Evolutionary conservation across 2,329 filamentous ascomycete genomes (phyloP), one percentile per base, ranked within the genome.

Genomic region (Nemania diffusa): DNA sequence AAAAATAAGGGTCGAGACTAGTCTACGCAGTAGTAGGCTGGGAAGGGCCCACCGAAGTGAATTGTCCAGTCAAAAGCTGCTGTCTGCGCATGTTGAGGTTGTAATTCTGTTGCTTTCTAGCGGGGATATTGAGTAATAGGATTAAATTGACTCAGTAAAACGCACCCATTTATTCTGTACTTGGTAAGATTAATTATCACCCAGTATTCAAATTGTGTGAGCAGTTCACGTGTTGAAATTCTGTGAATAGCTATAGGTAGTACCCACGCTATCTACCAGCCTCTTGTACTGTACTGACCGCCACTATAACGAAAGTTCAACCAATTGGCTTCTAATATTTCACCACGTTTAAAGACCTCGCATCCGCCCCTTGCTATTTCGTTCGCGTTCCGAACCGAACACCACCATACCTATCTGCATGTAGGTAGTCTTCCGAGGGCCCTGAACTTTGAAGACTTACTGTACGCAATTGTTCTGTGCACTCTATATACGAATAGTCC

Each of bases 301-400:
- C 50, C 29, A 40, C 52, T 20, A 57, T n/a, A n/a, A n/a, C 15
- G 22, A 55, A 1, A 9, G 48, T 3, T 7, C 24, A 24, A 6
- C 65, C 65, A 68, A 68, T 68, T 17, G 40, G 29, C 52, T 58
- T 51, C 26, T 1, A 53, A 13, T 37, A 24, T 50, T 42, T 37
- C 11, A 15, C 3, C 65, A 69, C 64, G 67, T 69, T 68, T 34
- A 56, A 22, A 2, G 2, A 4, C 24, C 46, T 27, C 20, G 9
- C 46, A 9, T 5, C 29, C 9, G 29, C 29, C 29, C 29, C 29
- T 9, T 32, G 29, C 29, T 32, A 32, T 32, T 32, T 32, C 29
- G 9, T 9, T 32, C 29, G 5, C 29, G 29, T 32, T 32, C 29
- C 29, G 29, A 32, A 9, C 29, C 29, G 29, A 32, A 32, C 29